Evolutionary conservation across 2,329 filamentous ascomycete species (phyloP), one percentile per base, ranked within the genome.

Genomic region (Talaromyces pinophilus): DNA sequence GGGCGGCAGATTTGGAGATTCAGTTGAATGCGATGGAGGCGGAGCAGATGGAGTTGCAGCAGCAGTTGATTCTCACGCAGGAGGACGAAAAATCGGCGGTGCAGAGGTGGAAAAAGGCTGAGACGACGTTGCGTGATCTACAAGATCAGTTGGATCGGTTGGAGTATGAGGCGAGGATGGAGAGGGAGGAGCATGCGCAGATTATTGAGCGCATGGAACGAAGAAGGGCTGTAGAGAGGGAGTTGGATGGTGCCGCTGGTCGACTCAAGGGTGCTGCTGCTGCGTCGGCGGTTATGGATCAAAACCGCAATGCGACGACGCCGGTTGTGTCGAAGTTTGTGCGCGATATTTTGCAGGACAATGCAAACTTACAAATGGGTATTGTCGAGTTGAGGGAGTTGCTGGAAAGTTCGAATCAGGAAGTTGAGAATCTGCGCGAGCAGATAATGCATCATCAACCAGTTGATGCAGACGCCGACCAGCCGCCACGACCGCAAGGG

Each of bases 331-430:
- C 92, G 22, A 92, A 96, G 74, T 98, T 99, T 72, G 95, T 99
- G 65, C 92, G 93, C 71, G 95, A 98, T 76, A 91, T 99, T 65
- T 83, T 99, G 19, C 90, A 96, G 73, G 95, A 99, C 77, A 99
- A 99, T 74, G 92, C 93, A 10, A 97, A 92, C 71, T 82, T 99
- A 54, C 95, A 99, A 77, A 85, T 95, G 69, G 93, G 93, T 17
- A 96, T 98, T 67, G 87, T 93, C 62, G 95, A 99, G 80, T 81
- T 99, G 59, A 86, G 93, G 19, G 93, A 97, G 75, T 89, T 99
- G 88, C 84, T 99, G 25, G 86, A 92, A 73, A 93, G 87, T 75
- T 97, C 94, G 2, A 96, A 98, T 73, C 92, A 97, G 72, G 94
- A 99, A 79, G 95, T 98, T 2, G 92, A 97, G 75, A 87, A 86